Conservation (phyloP, 2,329 filamentous ascomycete species). For the Colletotrichum liriopes region DNA sequence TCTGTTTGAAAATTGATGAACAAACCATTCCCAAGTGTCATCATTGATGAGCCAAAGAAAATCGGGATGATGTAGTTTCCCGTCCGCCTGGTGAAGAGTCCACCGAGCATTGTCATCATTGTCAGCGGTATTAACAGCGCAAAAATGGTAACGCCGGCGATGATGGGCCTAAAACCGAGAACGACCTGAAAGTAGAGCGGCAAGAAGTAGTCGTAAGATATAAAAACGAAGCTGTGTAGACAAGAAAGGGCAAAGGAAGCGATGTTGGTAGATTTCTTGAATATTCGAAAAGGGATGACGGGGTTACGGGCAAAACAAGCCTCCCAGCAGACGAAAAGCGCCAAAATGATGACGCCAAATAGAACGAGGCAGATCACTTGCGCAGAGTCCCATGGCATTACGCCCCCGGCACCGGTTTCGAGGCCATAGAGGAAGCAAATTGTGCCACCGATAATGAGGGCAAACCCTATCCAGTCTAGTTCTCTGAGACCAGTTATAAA, state of each 20-base stretch:
- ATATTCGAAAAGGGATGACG: constrained; percentile 70
- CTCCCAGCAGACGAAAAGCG: constrained; percentile 66
- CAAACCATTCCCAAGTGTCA: constrained; percentile 72
- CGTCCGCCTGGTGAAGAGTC: constrained; percentile 72
- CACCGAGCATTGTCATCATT: constrained; percentile 26
- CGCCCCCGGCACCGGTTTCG: constrained; percentile 68
- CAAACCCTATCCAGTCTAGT: constrained; percentile 65
- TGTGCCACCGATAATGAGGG: constrained; percentile 70
- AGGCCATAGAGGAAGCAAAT: constrained; percentile 75
- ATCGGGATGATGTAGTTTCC: constrained; percentile 75
- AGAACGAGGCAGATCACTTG: constrained; percentile 68
- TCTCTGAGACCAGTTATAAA: constrained; percentile 69
- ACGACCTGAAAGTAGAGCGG: constrained; percentile 75
- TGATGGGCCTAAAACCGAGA: constrained; percentile 64
- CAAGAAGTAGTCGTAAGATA: constrained; percentile 72
- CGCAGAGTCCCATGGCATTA: constrained; percentile 66
- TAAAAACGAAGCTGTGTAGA: constrained; percentile 63
- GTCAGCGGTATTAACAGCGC: constrained; percentile 60
- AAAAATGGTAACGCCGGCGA: constrained; percentile 66
- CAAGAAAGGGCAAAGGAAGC: constrained; percentile 59
- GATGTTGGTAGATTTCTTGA: constrained; percentile 64
- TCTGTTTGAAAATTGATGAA: constrained; percentile 69
- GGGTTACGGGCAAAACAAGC: constrained; percentile 69
- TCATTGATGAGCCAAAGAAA: constrained; percentile 65
- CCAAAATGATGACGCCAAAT: constrained; percentile 61